Evolutionary conservation across 106 monocot genomes (phyloP).

Genomic region (Amphibolis antarctica): DNA sequence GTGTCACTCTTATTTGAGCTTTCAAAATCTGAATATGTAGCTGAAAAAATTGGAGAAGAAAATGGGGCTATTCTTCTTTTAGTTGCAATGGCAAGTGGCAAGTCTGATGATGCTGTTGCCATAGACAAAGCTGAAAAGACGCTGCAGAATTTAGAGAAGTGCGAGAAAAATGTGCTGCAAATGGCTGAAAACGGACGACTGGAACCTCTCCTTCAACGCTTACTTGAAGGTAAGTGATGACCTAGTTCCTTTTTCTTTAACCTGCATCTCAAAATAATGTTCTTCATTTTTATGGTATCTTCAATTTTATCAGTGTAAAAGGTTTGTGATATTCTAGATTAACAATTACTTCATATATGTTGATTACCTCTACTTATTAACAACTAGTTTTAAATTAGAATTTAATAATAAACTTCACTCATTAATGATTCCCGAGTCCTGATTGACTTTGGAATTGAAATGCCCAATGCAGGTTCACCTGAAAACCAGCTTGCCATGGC

Average conservation of each 20-base stretch:
- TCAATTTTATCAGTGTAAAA: too few relatives aligned
- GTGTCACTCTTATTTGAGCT: slow-evolving; percentile 71
- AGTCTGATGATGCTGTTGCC: slow-evolving; percentile 42
- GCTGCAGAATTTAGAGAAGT: slow-evolving; percentile 68
- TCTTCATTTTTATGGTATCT: too few relatives aligned
- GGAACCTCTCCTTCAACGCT: slow-evolving; percentile 58
- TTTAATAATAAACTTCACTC: too few relatives aligned
- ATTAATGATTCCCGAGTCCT: too few relatives aligned
- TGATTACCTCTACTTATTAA: too few relatives aligned
- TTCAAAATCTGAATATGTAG: slow-evolving; percentile 57
- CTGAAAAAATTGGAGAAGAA: slow-evolving; percentile 81
- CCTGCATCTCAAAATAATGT: too few relatives aligned
- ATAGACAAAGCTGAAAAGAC: slow-evolving; percentile 60
- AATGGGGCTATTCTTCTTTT: slow-evolving; percentile 78
- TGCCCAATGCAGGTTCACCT: slow-evolving; percentile 15
- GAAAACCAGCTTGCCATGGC: slow-evolving; percentile 25
- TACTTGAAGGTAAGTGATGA: slow-evolving; percentile 41
- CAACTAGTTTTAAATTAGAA: too few relatives aligned
- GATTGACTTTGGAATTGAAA: not conserved
- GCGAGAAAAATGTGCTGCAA: slow-evolving; percentile 66
- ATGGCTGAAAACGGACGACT: slow-evolving; percentile 97
- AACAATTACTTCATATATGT: too few relatives aligned
- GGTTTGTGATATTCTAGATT: too few relatives aligned
- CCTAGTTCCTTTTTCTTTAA: not conserved
- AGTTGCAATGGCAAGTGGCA: slow-evolving; percentile 65